Base-by-base conservation (phyloP, 192 early-diverging fungal genomes). In the Martensiomyces pterosporus region DNA sequence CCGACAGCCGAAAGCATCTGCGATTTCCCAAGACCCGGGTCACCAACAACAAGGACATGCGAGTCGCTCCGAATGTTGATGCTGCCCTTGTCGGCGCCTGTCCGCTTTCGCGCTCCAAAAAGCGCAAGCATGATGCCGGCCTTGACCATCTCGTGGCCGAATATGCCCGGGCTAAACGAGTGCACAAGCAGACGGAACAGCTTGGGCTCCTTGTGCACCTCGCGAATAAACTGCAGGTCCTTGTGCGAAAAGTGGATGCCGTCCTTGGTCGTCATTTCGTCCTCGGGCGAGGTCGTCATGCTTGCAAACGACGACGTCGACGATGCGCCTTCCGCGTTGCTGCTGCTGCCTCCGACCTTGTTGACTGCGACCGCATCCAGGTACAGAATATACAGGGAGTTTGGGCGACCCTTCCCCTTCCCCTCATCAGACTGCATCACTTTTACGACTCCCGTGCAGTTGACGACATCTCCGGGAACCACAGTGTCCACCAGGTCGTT, bases 11-110 rank as follows among this genome's bases (percentile, higher is more conserved):
- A 79, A 39, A 94, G 74, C 76, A 94, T 84, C 60, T 94, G 88
- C 15, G 85, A 88, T 48, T 92, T 92, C 34, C 86, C 90, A 24
- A 88, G 79, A 38, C 91, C 91, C 1, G 91, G 91, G 46, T 94
- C 91, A 44, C 88, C 90, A 4, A 90, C 87, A 9, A 89, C 69
- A 6, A 90, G 61, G 12, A 90, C 70, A 46, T 89, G 85, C 19
- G 84, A 84, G 60, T 90, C 81, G 34, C 77, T 62, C 12, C 85
- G 76, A 24, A 87, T 84, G 6, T 60, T 52, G 17, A 85, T 71
- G 23, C 40, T 67, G 36, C 61, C 75, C 17, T 22, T 56, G 22
- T 60, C 48, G 14, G 33, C 19, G 33, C 49, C 42, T 14, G 36
- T 24, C 1, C 69, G 55, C 36, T 64, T 72, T 17, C 81, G 57